Percentiles rank a stretch among this genome's conserved stretches.
phyloP scores from a whole-genome alignment of 148 eudicot species.

The Amaranthus cruentus region DNA sequence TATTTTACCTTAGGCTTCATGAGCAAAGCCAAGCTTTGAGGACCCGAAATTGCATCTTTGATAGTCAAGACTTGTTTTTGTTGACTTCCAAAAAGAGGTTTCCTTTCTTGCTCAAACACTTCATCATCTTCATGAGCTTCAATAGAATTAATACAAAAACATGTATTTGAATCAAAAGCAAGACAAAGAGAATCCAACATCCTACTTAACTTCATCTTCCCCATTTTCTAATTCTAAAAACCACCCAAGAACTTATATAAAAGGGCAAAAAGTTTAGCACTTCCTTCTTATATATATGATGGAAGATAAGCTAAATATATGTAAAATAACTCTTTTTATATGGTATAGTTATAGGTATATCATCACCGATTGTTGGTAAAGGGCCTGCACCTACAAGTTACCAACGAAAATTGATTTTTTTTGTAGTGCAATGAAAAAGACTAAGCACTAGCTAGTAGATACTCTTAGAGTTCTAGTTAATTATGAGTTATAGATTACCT shows the following conservation, averaged over 20 bases:
- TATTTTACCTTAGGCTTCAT: constrained; percentile 76
- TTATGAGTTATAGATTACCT: constrained; percentile 5
- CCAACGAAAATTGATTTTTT: too few species aligned
- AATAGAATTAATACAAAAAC: constrained; percentile 56
- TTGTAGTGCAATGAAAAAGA: constrained; percentile 12
- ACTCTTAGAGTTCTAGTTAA: too few species aligned
- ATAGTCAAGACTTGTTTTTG: constrained; percentile 34
- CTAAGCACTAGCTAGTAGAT: constrained; percentile 1
- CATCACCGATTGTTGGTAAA: too few species aligned
- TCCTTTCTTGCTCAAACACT: constrained; percentile 45
- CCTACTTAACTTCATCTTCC: constrained; percentile 58
- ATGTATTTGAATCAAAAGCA: constrained; percentile 54
- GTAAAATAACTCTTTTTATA: neutral
- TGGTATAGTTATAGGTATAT: neutral
- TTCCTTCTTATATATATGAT: neutral
- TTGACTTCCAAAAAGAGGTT: constrained; percentile 56
- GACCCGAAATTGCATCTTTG: constrained; percentile 54
- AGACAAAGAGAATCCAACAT: constrained; percentile 61
- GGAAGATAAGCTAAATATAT: neutral
- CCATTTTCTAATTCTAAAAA: constrained; percentile 22
- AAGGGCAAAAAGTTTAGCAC: neutral
- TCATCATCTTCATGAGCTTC: constrained; percentile 44
- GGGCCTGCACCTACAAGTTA: too few species aligned
- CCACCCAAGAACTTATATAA: neutral
- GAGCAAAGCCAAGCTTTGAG: constrained; percentile 70